Evolutionary conservation across 495 filamentous ascomycete species (phyloP), one percentile per base, ranked within the genome.

Genomic region (Aspergillus sclerotiicarbonarius): DNA sequence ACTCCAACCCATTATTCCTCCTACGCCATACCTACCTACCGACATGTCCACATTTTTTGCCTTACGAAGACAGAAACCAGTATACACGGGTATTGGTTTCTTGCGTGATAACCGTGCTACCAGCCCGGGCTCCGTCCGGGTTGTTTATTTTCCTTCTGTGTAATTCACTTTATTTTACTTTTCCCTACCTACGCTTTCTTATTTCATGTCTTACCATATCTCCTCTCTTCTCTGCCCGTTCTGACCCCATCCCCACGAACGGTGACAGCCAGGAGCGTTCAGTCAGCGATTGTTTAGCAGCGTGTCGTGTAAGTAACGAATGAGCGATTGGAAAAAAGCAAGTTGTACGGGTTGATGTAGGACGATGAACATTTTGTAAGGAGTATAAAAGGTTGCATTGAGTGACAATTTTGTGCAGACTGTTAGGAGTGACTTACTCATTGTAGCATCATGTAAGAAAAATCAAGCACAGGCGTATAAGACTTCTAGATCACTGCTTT

Each of bases 221-320:
- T 41, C 37, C 37, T 30, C 35, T 58, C 49, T 57, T 32, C 33
- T 43, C 51, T 56, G 10, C 52, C 43, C 21, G 43, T 45, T 43
- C 51, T 56, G 10, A 53, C 43, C 21, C 49, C 50, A 33, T 53
- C 45, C 49, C 47, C 19, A 9, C n/a, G 47, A 52, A 21, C 33
- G 33, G 39, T 48, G 41, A 51, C 56, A 49, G 57, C 59, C 47
- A 39, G 53, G 53, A 51, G 41, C 33, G 31, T 58, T 63, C 55
- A 60, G 61, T 58, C 57, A 53, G 33, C 56, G 59, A 54, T 57
- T 54, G 37, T 59, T 58, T 50, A 56, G 31, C 51, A 43, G 48
- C 32, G 37, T 41, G 37, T 41, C 37, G 37, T 59, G 51, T 50
- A 57, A 56, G 56, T 56, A 57, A 60, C 57, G 61, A 63, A 51